Evolutionary conservation across 2,329 filamentous ascomycete species (phyloP).

Genomic region (Alternaria consortialis): DNA sequence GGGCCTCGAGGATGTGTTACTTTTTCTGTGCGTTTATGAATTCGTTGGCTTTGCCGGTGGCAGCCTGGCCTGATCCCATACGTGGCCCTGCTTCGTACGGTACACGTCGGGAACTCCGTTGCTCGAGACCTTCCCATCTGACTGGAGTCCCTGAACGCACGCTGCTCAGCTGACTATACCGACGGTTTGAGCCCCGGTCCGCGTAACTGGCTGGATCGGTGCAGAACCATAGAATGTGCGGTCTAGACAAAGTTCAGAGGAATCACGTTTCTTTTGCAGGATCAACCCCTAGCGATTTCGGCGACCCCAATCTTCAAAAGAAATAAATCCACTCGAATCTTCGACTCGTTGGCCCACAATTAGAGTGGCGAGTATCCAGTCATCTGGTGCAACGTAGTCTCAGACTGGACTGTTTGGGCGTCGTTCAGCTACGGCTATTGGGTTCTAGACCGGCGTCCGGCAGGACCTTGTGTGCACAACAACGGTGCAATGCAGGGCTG

Average conservation of each 20-base stretch:
- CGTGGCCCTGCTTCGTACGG: conserved; percentile 1
- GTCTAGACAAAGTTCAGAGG: neutral
- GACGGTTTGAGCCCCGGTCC: neutral
- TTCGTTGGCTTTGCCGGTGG: neutral
- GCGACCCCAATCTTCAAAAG: neutral
- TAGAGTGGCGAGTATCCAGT: neutral
- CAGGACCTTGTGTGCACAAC: neutral
- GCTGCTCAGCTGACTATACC: neutral
- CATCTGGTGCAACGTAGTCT: neutral
- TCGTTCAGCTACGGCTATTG: neutral
- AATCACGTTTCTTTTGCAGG: conserved; percentile 3
- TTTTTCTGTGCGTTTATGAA: neutral
- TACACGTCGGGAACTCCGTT: conserved; percentile 1
- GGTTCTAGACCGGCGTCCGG: neutral
- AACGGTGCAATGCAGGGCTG: conserved; percentile 1
- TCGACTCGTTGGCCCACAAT: neutral
- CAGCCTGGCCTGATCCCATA: neutral
- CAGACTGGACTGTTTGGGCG: neutral
- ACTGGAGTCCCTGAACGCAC: neutral
- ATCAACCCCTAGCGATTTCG: neutral
- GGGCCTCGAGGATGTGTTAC: neutral
- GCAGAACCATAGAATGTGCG: neutral
- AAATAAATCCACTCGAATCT: neutral
- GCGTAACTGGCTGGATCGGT: neutral
- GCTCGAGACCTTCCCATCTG: neutral